phyloP scores from a whole-genome alignment of 306 rosid species.

The Corylus americana region DNA sequence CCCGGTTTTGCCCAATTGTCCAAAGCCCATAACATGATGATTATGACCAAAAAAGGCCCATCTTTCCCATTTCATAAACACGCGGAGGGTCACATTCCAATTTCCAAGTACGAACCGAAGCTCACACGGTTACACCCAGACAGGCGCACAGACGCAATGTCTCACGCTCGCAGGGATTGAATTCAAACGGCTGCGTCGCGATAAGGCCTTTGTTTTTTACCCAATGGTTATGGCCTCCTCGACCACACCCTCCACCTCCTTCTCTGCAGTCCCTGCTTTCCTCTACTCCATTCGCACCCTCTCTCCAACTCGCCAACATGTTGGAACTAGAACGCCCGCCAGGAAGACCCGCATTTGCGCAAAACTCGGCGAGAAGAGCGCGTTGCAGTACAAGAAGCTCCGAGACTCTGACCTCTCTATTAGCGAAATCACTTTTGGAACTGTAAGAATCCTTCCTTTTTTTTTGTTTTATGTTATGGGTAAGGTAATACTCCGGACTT shows the following conservation, averaged over 20 bases:
- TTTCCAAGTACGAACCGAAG: background rate
- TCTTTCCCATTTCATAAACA: background rate
- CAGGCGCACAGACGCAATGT: no score
- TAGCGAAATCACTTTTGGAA: slow-evolving; percentile 83
- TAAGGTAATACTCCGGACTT: background rate
- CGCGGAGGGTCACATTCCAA: background rate
- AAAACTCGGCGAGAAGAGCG: slow-evolving; percentile 24
- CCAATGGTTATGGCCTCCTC: slow-evolving; percentile 36
- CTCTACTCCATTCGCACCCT: slow-evolving; percentile 10
- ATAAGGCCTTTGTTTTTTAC: slow-evolving; percentile 12
- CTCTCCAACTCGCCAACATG: background rate
- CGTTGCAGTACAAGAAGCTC: slow-evolving; percentile 62
- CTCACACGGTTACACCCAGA: background rate
- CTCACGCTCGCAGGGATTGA: background rate
- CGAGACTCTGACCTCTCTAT: slow-evolving; percentile 86
- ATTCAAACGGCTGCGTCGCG: slow-evolving; percentile 9
- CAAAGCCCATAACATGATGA: no score
- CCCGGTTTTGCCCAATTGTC: background rate
- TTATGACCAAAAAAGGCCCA: no score
- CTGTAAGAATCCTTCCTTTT: slow-evolving; percentile 42
- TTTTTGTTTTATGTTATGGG: background rate
- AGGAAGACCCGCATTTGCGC: slow-evolving; percentile 33
- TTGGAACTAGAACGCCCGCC: slow-evolving; percentile 11
- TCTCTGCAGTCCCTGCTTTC: slow-evolving; percentile 21
- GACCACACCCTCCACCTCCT: slow-evolving; percentile 19